phyloP scores from a whole-genome alignment of 371 early-diverging fungal genomes.

The Mucor plumbeus region DNA sequence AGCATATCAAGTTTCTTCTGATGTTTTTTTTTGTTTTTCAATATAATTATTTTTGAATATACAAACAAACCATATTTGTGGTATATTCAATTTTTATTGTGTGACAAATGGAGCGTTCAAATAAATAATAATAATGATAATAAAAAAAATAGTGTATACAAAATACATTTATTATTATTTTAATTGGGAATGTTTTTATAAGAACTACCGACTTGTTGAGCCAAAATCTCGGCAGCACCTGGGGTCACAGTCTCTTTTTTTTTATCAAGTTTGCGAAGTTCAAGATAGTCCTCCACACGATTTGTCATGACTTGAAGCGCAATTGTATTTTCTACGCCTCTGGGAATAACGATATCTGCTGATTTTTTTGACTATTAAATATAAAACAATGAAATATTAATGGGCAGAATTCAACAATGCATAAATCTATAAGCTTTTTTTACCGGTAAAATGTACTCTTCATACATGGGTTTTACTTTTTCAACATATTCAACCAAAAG shows the following conservation, averaged over 20 bases:
- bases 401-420: not conserved
- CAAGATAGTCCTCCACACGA: slow-evolving; percentile 64
- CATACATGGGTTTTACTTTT: slow-evolving; percentile 86
- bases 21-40: not conserved
- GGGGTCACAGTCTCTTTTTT: slow-evolving; percentile 17
- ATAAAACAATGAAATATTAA: not conserved
- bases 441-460: slow-evolving; percentile 84
- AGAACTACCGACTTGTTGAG: slow-evolving; percentile 35
- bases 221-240: slow-evolving; percentile 33
- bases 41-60: not conserved
- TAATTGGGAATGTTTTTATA: slow-evolving; percentile 51
- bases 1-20: no score
- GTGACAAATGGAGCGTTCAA: no score
- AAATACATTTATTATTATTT: not conserved
- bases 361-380: slow-evolving; percentile 72
- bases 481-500: slow-evolving; percentile 73
- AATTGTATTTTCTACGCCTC: slow-evolving; percentile 75
- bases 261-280: slow-evolving; percentile 23
- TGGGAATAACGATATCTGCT: slow-evolving; percentile 89
- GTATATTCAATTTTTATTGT: no score
- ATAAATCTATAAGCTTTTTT: slow-evolving; percentile 9
- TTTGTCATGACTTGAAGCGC: slow-evolving; percentile 76
- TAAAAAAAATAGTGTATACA: no score
- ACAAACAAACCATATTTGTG: not conserved
- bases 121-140: no score